A percentile compares a stretch with the other conserved stretches of the same genome.
These are phyloP conservation scores for Barbarea vulgaris DNA, from an alignment of 345 rosid genomes.

Conservation along the genomic window DNA sequence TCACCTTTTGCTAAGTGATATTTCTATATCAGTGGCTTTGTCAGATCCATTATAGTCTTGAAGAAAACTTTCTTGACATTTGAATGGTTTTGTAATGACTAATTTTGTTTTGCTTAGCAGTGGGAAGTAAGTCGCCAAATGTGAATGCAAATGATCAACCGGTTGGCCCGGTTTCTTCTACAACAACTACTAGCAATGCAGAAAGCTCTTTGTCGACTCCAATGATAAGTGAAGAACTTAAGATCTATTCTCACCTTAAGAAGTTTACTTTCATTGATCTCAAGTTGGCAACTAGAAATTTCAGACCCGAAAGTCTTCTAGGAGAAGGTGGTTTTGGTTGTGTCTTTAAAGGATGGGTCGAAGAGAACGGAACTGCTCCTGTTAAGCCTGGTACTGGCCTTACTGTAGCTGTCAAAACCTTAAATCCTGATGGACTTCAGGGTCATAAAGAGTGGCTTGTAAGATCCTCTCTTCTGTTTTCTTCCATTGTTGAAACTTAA, in stretches of 20 bases:
- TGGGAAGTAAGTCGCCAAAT: conserved; percentile 71
- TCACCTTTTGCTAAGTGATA: neutral
- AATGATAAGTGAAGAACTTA: conserved; percentile 89
- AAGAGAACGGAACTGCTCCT: conserved; percentile 98
- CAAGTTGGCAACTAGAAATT: conserved; percentile 92
- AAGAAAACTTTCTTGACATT: neutral
- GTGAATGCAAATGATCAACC: conserved; percentile 80
- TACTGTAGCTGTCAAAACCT: conserved; percentile 95
- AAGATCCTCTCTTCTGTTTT: conserved; percentile 30
- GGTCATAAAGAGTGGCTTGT: conserved; percentile 99
- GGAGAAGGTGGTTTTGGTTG: conserved; percentile 99
- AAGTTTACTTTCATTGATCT: conserved; percentile 90
- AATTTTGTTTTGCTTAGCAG: conserved; percentile 23
- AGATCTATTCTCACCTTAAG: conserved; percentile 77
- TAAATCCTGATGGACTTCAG: conserved; percentile 98
- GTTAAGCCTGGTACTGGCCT: conserved; percentile 98
- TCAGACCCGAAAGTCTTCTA: conserved; percentile 95
- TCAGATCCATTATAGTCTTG: neutral
- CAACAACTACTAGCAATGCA: conserved; percentile 81
- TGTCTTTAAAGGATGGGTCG: conserved; percentile 97
- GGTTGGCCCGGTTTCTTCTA: conserved; percentile 56
- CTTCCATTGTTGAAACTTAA: neutral
- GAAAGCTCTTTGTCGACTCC: conserved; percentile 87
- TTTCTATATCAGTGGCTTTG: neutral
- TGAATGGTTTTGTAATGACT: conserved; percentile 15